A percentile compares a stretch with the other conserved stretches of the same genome.
Conservation (phyloP, 768 basidiomycete species). For the Hortiboletus campestris region DNA sequence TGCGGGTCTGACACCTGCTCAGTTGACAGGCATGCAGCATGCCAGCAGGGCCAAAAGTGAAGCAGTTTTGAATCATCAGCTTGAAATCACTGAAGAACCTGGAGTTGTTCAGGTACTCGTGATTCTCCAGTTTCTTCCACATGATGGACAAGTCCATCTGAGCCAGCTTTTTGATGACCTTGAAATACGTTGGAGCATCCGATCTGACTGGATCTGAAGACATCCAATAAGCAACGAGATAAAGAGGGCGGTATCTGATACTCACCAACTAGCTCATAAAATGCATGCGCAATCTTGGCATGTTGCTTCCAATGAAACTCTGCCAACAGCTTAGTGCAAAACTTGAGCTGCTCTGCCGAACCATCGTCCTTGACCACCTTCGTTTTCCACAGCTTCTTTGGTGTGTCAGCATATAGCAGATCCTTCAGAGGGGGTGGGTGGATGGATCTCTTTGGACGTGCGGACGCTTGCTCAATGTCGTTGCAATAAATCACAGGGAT, state of each 20-base stretch:
- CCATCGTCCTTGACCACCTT: constrained; percentile 63
- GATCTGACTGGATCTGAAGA: constrained; percentile 70
- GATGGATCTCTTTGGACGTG: constrained; percentile 96
- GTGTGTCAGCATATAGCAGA: constrained; percentile 73
- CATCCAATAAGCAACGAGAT: background rate
- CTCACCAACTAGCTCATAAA: constrained; percentile 93
- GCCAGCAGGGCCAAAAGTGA: constrained; percentile 85
- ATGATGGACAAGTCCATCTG: constrained; percentile 94
- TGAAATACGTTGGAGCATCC: constrained; percentile 80
- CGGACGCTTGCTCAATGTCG: constrained; percentile 50
- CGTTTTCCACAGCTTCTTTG: constrained; percentile 64
- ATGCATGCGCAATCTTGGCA: constrained; percentile 68
- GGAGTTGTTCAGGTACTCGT: constrained; percentile 70
- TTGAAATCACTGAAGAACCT: constrained; percentile 91
- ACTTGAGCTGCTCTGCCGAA: constrained; percentile 80
- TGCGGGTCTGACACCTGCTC: constrained; percentile 82
- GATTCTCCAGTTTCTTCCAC: constrained; percentile 74
- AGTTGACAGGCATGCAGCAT: constrained; percentile 66
- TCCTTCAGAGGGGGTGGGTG: constrained; percentile 95
- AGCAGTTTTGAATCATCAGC: constrained; percentile 93
- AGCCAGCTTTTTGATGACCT: constrained; percentile 90
- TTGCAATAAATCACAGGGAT: constrained; percentile 82
- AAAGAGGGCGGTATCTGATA: constrained; percentile 19
- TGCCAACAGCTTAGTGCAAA: constrained; percentile 69
- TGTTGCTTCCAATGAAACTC: constrained; percentile 82